Base-by-base conservation (phyloP, 169 alveolate genomes). In the Theileria luwenshuni region DNA sequence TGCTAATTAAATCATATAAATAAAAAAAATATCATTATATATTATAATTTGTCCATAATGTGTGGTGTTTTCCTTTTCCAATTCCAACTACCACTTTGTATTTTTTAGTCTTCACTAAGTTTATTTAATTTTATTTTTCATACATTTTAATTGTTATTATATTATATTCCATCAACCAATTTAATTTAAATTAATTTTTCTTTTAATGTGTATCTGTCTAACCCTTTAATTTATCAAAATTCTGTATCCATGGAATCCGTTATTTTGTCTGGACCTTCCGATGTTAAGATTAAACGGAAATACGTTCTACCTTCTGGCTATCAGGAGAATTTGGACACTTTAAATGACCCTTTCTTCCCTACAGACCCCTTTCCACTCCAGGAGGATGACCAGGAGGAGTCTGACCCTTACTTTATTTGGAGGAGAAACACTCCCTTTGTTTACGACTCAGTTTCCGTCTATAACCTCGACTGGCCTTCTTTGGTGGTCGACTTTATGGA, bases 381-480 rank as follows among this genome's bases (percentile, higher is more conserved):
- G 32, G 86, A 65, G 21, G 75, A 27, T 23, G 21, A 21, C 19
- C 83, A 79, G 2, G 86, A 79, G 19, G 86, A 79, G 51, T 28
- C 52, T 30, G 86, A 79, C 41, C 69, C 75, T 6, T 81, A 73
- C 58, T 84, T 69, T 28, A 92, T 95, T 45, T 97, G 99, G 99
- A 95, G 96, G 81, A 91, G 95, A 72, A 96, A 97, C 81, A 92
- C 98, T 3, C 98, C 98, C 48, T 94, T 94, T 71, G 85, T 97
- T 71, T 97, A 97, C 85, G 98, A 95, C 83, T 84, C 97, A 28
- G 90, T 97, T 47, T 58, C 94, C 74, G 90, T 95, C 1, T 94
- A 94, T 86, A 95, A 96, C 51, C 89, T 97, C 41, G 98, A 96
- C 42, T 97, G 99, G 99, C 99, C 99, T 19, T 94, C 99, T 23